phyloP scores from a whole-genome alignment of 1,284 basidiomycete genomes.

The Ceratobasidium sp. region DNA sequence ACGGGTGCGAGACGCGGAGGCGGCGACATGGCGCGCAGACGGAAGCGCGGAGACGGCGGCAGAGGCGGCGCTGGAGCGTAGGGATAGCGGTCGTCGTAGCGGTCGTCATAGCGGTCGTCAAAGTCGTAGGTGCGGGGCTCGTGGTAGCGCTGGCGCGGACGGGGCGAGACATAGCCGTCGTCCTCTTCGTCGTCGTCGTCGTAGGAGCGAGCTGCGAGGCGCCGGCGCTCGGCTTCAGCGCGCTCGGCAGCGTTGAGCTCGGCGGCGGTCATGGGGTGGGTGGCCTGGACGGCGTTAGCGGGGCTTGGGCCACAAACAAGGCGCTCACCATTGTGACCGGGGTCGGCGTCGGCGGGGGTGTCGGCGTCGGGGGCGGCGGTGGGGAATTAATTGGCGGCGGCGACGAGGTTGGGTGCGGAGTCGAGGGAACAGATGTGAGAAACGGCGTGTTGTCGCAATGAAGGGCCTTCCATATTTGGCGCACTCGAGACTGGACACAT shows the following conservation, averaged over 20 bases:
- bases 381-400: neutral
- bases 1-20: neutral
- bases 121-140: slow-evolving; percentile 16
- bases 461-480: slow-evolving; percentile 47
- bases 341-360: neutral
- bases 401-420: neutral
- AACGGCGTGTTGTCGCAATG: slow-evolving; percentile 18
- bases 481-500: slow-evolving; percentile 44
- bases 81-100: neutral
- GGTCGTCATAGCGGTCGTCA: slow-evolving; percentile 7
- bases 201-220: neutral
- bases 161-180: slow-evolving; percentile 12
- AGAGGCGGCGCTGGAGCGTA: neutral
- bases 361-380: neutral
- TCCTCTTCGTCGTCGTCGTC: slow-evolving; percentile 24
- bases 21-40: slow-evolving; percentile 36
- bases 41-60: slow-evolving; percentile 35
- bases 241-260: slow-evolving; percentile 41
- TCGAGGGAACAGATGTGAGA: slow-evolving; percentile 9
- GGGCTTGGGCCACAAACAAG: neutral
- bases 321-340: neutral
- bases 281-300: slow-evolving; percentile 8
- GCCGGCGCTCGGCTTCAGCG: slow-evolving; percentile 40
- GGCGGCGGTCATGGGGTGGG: slow-evolving; percentile 27
- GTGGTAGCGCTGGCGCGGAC: slow-evolving; percentile 8